Conservation (phyloP, 805 yeast genomes). For the Kodamaea fukazawae region DNA sequence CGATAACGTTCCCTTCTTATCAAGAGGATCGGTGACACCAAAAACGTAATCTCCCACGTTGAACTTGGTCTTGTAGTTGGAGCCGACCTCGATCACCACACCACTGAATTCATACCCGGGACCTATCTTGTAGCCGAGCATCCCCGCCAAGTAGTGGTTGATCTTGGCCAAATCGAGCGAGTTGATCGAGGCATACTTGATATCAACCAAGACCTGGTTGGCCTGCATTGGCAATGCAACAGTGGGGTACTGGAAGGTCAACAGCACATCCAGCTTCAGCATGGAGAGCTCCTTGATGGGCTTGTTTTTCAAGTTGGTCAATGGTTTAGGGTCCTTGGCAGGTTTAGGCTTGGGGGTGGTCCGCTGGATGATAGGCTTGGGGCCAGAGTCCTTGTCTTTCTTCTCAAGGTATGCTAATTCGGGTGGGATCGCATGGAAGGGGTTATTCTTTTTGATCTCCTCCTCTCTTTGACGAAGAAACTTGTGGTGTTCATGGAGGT, state of each 20-base stretch:
- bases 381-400: conserved; percentile 20
- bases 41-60: conserved; percentile 62
- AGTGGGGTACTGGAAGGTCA: conserved; percentile 53
- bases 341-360: conserved; percentile 6
- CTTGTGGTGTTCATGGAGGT: conserved; percentile 33
- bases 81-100: conserved; percentile 53
- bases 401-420: conserved; percentile 38
- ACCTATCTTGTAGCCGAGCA: conserved; percentile 56
- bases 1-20: conserved; percentile 56
- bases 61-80: conserved; percentile 31
- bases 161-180: conserved; percentile 64
- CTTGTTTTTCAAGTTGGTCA: conserved; percentile 42
- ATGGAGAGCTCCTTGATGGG: conserved; percentile 51
- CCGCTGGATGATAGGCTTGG: conserved; percentile 20
- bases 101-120: conserved; percentile 74
- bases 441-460: conserved; percentile 25
- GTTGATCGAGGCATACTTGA: conserved; percentile 57
- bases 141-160: conserved; percentile 50
- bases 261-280: conserved; percentile 41
- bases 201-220: conserved; percentile 54
- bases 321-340: neutral
- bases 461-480: conserved; percentile 25
- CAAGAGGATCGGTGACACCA: conserved; percentile 54
- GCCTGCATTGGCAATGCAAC: conserved; percentile 48
- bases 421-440: conserved; percentile 41